Evolutionary conservation across 345 rosid species (phyloP), one percentile per base, ranked within the genome.

Genomic region (Eucalyptus guilfoylei): DNA sequence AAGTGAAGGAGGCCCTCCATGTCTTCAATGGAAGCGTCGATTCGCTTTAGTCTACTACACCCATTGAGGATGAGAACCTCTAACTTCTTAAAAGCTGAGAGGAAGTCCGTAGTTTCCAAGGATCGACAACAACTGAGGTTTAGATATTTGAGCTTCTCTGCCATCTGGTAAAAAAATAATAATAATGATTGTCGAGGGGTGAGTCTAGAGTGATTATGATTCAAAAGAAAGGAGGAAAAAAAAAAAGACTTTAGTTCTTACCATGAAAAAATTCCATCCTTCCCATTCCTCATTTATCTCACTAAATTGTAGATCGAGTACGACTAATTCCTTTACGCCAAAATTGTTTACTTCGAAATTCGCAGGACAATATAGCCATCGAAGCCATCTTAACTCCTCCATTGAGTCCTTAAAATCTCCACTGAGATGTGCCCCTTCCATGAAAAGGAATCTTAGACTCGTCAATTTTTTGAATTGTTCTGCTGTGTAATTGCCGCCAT

Each of bases 81-180:
- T 2, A 62, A 62, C 14, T 62, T 30, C 69, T 62, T 30, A 30
- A 62, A 62, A 62, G 34, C 69, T 1, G 69, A 30, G 34, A 62
- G 69, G 34, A 62, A 62, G 34, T 13, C 34, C 16, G 5, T 28
- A 62, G 13, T 28, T 62, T 62, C n/a, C 69, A 62, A 62, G 69
- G 2, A 12, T 6, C 1, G 1, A 30, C 34, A 30, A 28, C 0
- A 0, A n/a, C n/a, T 0, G 69, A 62, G 69, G 69, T 13, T 4
- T 1, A 62, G 69, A 62, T 2, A 62, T 28, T 62, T 62, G 16
- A 62, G 32, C 32, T 30, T 62, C 34, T 62, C 34, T 6, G 69
- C 69, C 69, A 28, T 62, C 69, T 28, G 8, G 34, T 26, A 23
- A 60, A 8, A 60, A 19, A 7, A n/a, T n/a, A 60, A 60, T 5